Evolutionary conservation across 495 filamentous ascomycete species (phyloP), one percentile per base, ranked within the genome.

Genomic region (Daldinia decipiens): DNA sequence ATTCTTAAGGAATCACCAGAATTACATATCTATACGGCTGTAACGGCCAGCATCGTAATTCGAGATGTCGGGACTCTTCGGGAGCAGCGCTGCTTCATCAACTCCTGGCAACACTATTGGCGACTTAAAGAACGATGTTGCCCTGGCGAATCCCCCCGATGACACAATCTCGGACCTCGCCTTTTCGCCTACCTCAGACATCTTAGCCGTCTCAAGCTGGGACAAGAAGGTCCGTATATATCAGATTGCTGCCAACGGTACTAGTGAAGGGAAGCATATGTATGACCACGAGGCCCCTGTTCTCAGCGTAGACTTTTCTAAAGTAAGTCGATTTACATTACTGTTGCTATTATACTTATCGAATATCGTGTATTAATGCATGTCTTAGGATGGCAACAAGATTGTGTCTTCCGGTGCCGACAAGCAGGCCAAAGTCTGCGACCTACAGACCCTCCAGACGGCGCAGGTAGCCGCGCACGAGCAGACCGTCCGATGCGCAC

Each of bases 141-240:
- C 89, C 36, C 79, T 99, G 29, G 86, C 81, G 62, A 86, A 88
- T 56, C 91, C 91, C 13, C 95, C 94, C 13, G 88, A 92, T 54
- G 94, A 98, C 80, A 91, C 92, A 75, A 88, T 97, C 74, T 94
- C 92, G 26, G 91, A 94, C 72, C 79, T 98, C 66, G 82, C 85
- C 38, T 98, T 95, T 80, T 94, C 92, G n/a, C 88, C 92, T 0
- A 82, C 85, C 59, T 85, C 84, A 65, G 90, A 97, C 59, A 88
- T 93, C 80, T 82, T 97, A 15, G 94, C 94, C 31, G 91, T 95
- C 40, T 85, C 93, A 56, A 94, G 91, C 45, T 98, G 94, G 94
- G 94, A 98, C 76, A 96, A 94, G 79, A 94, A 92, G 72, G 92
- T 97, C 70, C 90, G 92, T 73, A 94, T 98, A 74, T 98, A 97